phyloP scores from a whole-genome alignment of 495 filamentous ascomycete species.

The Xanthoparmelia taractica region DNA sequence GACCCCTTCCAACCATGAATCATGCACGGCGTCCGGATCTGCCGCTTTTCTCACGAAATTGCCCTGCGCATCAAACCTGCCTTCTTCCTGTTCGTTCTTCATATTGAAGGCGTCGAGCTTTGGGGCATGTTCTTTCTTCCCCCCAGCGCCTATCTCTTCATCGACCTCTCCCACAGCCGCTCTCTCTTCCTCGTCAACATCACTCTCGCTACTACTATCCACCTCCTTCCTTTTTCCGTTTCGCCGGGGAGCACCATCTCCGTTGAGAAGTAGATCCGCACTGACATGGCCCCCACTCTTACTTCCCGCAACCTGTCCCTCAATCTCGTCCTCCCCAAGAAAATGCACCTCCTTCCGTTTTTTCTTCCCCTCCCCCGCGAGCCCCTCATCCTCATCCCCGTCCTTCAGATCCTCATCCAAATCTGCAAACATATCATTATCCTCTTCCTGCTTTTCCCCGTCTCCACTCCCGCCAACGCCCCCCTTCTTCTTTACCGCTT shows the following conservation, averaged over 20 bases:
- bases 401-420: conserved; percentile 53
- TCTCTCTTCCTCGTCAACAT: conserved; percentile 65
- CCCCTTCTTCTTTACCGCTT: conserved; percentile 40
- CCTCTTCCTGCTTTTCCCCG: conserved; percentile 53
- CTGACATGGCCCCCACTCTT: conserved; percentile 64
- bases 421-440: conserved; percentile 87
- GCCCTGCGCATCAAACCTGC: conserved; percentile 78
- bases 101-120: conserved; percentile 96
- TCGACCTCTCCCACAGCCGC: conserved; percentile 65
- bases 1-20: conserved; percentile 84
- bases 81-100: conserved; percentile 82
- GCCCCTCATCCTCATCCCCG: conserved; percentile 43
- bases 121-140: conserved; percentile 90
- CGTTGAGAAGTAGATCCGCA: conserved; percentile 42
- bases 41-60: conserved; percentile 86
- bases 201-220: conserved; percentile 52
- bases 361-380: conserved; percentile 50
- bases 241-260: conserved; percentile 30
- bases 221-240: conserved; percentile 30
- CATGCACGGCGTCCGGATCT: conserved; percentile 85
- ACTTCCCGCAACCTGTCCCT: conserved; percentile 71
- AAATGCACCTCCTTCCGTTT: conserved; percentile 70
- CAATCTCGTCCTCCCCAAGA: conserved; percentile 65
- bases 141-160: conserved; percentile 81
- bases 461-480: conserved; percentile 24